These are phyloP conservation scores for Penstemon eatonii DNA, from an alignment of 257 asterid genomes.

Conservation along the genomic window DNA sequence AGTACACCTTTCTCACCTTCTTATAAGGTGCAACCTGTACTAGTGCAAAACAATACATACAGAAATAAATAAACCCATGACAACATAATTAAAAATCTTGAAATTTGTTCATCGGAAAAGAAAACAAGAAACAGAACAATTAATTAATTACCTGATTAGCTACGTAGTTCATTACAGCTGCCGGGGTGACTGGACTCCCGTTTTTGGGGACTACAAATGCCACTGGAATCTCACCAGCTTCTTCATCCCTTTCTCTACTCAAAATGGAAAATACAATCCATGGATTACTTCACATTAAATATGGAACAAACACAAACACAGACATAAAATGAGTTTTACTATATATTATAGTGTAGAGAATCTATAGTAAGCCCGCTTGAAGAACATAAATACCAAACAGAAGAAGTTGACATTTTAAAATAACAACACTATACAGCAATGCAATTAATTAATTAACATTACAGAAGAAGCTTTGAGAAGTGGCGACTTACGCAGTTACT, in stretches of 20 bases:
- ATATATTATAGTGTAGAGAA: no score
- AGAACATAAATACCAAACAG: no score
- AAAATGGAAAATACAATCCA: not conserved
- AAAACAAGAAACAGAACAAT: not conserved
- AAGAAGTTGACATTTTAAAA: no score
- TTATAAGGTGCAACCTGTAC: slow-evolving; percentile 81
- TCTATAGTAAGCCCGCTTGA: no score
- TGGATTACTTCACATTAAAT: not conserved
- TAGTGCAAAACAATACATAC: not conserved
- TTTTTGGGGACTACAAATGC: slow-evolving; percentile 69
- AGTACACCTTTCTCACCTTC: slow-evolving; percentile 71
- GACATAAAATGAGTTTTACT: not conserved
- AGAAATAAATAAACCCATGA: not conserved
- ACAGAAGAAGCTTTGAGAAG: not conserved
- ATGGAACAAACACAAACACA: not conserved
- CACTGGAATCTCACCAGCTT: slow-evolving; percentile 87
- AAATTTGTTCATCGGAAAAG: not conserved
- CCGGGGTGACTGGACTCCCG: slow-evolving; percentile 49
- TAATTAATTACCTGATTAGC: slow-evolving; percentile 59
- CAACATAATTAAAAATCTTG: not conserved
- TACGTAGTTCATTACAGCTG: slow-evolving; percentile 54
- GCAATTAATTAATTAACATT: not conserved
- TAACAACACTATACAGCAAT: not conserved
- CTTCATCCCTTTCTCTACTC: slow-evolving; percentile 61
- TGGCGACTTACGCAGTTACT: slow-evolving; percentile 58